phyloP scores from a whole-genome alignment of 306 rosid genomes.

The Neltuma alba region DNA sequence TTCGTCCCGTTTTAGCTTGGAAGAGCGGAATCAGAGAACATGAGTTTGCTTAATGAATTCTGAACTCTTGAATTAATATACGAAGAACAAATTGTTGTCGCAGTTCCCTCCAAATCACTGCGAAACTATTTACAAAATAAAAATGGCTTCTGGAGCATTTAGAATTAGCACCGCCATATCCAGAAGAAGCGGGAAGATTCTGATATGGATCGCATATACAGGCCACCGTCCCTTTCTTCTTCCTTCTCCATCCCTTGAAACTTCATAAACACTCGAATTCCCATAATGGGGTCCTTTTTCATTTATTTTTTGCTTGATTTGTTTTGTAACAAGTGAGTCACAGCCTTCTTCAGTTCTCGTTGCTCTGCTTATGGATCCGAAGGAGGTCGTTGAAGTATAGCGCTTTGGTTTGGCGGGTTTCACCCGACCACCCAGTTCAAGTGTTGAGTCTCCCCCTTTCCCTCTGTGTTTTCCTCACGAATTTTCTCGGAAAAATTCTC shows the following conservation, averaged over 20 bases:
- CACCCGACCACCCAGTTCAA: background rate
- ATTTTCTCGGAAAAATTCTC: constrained; percentile 1
- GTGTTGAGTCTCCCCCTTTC: background rate
- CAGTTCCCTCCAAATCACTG: no score
- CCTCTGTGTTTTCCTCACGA: background rate
- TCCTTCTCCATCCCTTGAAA: background rate
- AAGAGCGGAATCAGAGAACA: no score
- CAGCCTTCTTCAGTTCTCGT: background rate
- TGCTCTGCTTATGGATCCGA: background rate
- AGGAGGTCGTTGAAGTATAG: background rate
- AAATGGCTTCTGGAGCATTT: no score
- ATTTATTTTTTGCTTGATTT: background rate
- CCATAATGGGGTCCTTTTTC: background rate
- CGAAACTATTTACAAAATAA: no score
- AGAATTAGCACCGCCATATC: no score
- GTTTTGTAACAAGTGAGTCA: background rate
- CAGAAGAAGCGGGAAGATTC: background rate
- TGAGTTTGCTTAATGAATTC: no score
- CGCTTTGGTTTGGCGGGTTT: background rate
- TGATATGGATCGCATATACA: background rate
- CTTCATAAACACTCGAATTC: background rate
- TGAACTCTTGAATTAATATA: no score
- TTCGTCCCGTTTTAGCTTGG: no score
- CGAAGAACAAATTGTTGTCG: no score
- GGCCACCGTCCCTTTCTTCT: background rate